These are phyloP conservation scores for Phaseolus lunatus DNA, from an alignment of 306 rosid genomes.

Conservation along the genomic window DNA sequence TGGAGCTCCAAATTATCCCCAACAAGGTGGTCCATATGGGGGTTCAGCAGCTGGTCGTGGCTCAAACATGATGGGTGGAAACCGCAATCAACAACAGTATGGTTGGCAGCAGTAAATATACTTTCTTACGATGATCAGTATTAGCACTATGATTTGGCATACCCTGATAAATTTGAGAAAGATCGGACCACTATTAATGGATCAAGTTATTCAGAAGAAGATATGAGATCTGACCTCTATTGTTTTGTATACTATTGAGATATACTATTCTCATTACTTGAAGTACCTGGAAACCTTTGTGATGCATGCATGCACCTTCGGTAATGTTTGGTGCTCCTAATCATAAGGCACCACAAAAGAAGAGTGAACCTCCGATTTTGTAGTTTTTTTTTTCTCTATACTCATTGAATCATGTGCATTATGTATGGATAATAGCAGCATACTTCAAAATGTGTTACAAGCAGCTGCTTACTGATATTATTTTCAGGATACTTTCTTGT, in stretches of 20 bases:
- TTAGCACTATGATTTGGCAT: conserved; percentile 27
- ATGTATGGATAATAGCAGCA: neutral
- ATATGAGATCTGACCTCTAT: conserved; percentile 2
- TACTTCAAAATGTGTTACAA: conserved; percentile 24
- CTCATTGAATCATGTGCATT: neutral
- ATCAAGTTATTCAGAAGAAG: conserved; percentile 25
- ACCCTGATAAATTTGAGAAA: conserved; percentile 19
- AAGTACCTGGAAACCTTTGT: conserved; percentile 23
- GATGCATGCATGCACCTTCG: conserved; percentile 20
- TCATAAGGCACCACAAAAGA: neutral
- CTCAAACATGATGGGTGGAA: conserved; percentile 55
- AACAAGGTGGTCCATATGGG: conserved; percentile 65
- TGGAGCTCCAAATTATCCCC: conserved; percentile 65
- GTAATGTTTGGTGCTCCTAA: conserved; percentile 22
- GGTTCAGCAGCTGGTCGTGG: conserved; percentile 58
- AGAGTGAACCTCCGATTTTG: neutral
- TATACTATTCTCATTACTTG: conserved; percentile 27
- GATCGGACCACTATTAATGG: neutral
- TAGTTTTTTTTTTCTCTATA: neutral
- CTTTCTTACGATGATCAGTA: neutral
- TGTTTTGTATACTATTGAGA: conserved; percentile 24
- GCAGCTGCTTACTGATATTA: neutral
- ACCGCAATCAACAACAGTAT: conserved; percentile 65
- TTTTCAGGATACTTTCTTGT: neutral
- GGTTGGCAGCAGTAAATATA: conserved; percentile 57